These are phyloP conservation scores for apple (Malus domestica) DNA, from an alignment of 306 rosid genomes.

Conservation along the genomic window DNA sequence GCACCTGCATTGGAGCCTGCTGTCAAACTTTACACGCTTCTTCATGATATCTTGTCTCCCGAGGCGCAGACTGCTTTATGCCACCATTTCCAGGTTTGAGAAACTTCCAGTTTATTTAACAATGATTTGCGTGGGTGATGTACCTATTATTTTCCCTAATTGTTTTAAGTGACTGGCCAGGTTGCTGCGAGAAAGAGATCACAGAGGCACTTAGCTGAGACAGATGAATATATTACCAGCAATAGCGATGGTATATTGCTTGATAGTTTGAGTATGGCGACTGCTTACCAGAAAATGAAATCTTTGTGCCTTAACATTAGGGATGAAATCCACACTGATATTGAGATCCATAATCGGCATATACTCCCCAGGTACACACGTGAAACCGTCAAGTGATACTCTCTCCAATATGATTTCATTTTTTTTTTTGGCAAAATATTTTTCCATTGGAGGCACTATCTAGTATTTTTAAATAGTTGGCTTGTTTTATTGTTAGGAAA, in stretches of 20 bases:
- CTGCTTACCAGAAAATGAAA: constrained; percentile 91
- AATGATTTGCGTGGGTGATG: constrained; percentile 11
- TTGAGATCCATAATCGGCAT: constrained; percentile 83
- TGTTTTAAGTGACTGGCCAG: constrained; percentile 28
- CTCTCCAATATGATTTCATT: neutral
- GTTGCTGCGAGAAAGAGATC: constrained; percentile 93
- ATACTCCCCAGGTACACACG: constrained; percentile 84
- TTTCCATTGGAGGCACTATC: neutral
- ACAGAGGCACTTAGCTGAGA: constrained; percentile 74
- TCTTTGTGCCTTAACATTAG: constrained; percentile 58
- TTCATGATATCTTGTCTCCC: constrained; percentile 88
- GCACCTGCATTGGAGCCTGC: constrained; percentile 95
- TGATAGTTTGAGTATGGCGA: constrained; percentile 49
- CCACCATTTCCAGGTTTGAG: constrained; percentile 88
- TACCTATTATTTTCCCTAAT: constrained; percentile 19
- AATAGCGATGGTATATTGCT: constrained; percentile 57
- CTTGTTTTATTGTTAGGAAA: neutral
- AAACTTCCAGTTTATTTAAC: constrained; percentile 13
- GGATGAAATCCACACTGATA: constrained; percentile 73
- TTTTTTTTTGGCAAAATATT: neutral
- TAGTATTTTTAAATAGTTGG: neutral
- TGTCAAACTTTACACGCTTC: constrained; percentile 79
- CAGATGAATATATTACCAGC: constrained; percentile 76
- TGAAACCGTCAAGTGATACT: constrained; percentile 4
- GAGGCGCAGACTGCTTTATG: constrained; percentile 90